Conservation (phyloP, 2,329 filamentous ascomycete genomes). For the Peltaster fructicola region DNA sequence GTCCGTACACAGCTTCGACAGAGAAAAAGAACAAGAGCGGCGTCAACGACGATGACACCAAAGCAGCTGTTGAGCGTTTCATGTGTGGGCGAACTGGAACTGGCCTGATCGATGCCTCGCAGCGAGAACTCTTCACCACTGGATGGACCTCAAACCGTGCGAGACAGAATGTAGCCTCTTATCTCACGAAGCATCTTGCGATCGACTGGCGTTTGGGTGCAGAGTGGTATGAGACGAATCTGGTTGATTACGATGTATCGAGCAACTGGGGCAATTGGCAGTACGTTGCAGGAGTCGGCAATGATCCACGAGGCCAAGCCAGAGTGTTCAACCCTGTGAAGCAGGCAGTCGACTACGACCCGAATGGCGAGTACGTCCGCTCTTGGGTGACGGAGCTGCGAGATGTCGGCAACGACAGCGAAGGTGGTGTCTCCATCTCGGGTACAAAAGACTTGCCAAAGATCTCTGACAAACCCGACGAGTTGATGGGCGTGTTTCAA, state of each 20-base stretch:
- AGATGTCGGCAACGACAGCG: slow-evolving; percentile 21
- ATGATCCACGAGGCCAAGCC: slow-evolving; percentile 53
- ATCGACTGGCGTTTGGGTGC: slow-evolving; percentile 70
- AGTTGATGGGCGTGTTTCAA: slow-evolving; percentile 47
- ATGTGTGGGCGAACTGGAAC: slow-evolving; percentile 53
- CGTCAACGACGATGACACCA: slow-evolving; percentile 24
- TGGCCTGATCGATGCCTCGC: slow-evolving; percentile 59
- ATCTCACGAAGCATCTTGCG: slow-evolving; percentile 52
- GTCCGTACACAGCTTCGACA: slow-evolving; percentile 14
- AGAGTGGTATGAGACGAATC: slow-evolving; percentile 63
- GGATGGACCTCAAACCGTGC: slow-evolving; percentile 65
- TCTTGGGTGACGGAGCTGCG: slow-evolving; percentile 55
- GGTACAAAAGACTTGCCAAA: slow-evolving; percentile 8
- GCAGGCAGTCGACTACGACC: slow-evolving; percentile 62
- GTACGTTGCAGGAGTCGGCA: slow-evolving; percentile 63
- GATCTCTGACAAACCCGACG: slow-evolving; percentile 13
- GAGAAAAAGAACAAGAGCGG: slow-evolving; percentile 25
- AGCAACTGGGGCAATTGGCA: slow-evolving; percentile 76
- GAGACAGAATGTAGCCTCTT: slow-evolving; percentile 59
- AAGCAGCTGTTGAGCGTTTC: slow-evolving; percentile 35
- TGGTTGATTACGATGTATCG: slow-evolving; percentile 59
- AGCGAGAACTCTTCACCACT: slow-evolving; percentile 55
- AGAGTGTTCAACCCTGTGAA: slow-evolving; percentile 72
- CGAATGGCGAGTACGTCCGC: slow-evolving; percentile 50
- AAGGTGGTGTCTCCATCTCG: slow-evolving; percentile 2